phyloP scores from a whole-genome alignment of 352 stramenopile genomes.

The Phytophthora kernoviae region DNA sequence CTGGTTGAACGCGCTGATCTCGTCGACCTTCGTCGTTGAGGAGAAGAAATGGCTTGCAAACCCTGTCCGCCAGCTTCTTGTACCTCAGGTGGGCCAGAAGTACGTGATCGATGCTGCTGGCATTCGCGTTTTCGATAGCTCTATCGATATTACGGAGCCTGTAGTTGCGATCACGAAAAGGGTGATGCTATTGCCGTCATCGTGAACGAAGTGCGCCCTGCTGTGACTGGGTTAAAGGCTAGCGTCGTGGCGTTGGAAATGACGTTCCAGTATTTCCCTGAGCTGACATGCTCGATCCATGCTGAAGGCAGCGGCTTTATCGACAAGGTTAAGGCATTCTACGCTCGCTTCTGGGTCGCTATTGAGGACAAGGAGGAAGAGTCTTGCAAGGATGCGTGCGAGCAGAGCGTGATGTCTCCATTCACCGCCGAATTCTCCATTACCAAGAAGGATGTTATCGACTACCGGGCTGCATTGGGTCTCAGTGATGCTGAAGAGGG shows the following conservation, averaged over 20 bases:
- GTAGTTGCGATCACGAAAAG: conserved; percentile 59
- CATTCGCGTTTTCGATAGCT: conserved; percentile 49
- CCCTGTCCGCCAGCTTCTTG: conserved; percentile 56
- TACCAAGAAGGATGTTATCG: conserved; percentile 53
- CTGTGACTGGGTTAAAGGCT: conserved; percentile 49
- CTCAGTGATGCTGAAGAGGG: conserved; percentile 33
- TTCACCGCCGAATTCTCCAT: conserved; percentile 74
- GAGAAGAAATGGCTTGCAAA: conserved; percentile 76
- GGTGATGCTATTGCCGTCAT: conserved; percentile 45
- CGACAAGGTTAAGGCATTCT: conserved; percentile 76
- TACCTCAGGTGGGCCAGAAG: conserved; percentile 50
- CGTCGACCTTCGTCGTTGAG: conserved; percentile 48
- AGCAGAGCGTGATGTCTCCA: conserved; percentile 59
- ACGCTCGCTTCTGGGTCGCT: conserved; percentile 78
- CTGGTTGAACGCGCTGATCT: conserved; percentile 62
- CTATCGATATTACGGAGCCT: conserved; percentile 33
- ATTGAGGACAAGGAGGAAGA: conserved; percentile 60
- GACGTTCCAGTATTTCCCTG: conserved; percentile 54
- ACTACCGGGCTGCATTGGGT: conserved; percentile 66
- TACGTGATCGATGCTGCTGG: conserved; percentile 40
- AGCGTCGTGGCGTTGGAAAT: conserved; percentile 58
- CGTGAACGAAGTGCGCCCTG: conserved; percentile 63
- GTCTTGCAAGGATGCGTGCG: conserved; percentile 62
- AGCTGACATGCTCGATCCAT: conserved; percentile 58
- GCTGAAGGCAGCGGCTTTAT: conserved; percentile 45